Evolutionary conservation across 2,329 filamentous ascomycete species (phyloP).

Genomic region (Hortaea werneckii): DNA sequence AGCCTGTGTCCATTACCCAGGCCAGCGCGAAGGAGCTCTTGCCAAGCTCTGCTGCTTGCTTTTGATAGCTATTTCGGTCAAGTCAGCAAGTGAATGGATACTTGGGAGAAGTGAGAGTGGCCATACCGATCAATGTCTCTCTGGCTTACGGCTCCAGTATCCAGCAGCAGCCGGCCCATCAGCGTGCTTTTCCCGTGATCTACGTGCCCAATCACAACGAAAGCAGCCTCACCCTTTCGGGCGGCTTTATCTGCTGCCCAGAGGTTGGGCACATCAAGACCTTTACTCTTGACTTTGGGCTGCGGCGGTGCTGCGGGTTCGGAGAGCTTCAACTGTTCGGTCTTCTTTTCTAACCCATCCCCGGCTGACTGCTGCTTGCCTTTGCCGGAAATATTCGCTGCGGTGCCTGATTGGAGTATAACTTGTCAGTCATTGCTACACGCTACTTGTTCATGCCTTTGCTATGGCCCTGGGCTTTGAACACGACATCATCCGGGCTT

Average conservation of each 20-base stretch:
- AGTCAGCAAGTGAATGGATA: not conserved
- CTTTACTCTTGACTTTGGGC: conserved; percentile 55
- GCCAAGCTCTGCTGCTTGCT: conserved; percentile 81
- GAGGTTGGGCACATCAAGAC: conserved; percentile 57
- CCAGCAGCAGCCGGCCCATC: conserved; percentile 87
- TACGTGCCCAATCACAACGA: conserved; percentile 61
- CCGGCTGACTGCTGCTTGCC: conserved; percentile 5
- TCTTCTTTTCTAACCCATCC: conserved; percentile 20
- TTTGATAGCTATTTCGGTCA: conserved; percentile 26
- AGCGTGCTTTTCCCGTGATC: conserved; percentile 96
- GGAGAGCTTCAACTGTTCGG: conserved; percentile 20
- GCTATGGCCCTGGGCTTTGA: conserved; percentile 20
- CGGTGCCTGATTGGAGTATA: conserved; percentile 4
- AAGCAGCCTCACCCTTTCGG: conserved; percentile 19
- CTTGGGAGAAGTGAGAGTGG: not conserved
- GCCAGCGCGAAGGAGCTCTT: conserved; percentile 94
- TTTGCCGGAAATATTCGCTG: not conserved
- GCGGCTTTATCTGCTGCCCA: conserved; percentile 16
- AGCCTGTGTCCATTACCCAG: conserved; percentile 90
- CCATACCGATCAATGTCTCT: conserved; percentile 65
- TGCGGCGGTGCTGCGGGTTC: conserved; percentile 7
- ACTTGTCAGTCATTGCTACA: conserved; percentile 5
- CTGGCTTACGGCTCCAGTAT: conserved; percentile 79
- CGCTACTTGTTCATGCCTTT: conserved; percentile 22
- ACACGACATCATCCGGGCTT: conserved; percentile 24